A percentile compares a stretch with the other conserved stretches of the same genome.
Evolutionary conservation across 805 yeast species (phyloP).

Genomic region (Lachancea dasiensis): DNA sequence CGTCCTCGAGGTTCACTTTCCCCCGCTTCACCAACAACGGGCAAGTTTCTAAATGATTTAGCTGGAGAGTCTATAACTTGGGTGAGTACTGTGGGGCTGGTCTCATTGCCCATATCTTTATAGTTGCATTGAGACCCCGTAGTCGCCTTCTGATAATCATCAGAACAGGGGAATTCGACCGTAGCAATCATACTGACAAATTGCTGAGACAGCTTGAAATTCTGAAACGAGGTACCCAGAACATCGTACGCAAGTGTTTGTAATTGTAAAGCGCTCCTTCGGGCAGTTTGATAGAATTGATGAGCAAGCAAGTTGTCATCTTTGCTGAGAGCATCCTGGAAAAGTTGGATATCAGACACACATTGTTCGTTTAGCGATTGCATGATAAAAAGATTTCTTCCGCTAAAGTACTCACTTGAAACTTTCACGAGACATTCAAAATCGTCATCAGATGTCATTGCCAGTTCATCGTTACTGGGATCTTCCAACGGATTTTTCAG

Average conservation of each 20-base stretch:
- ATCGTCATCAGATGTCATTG: conserved; percentile 25
- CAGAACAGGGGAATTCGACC: conserved; percentile 32
- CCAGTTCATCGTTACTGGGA: conserved; percentile 29
- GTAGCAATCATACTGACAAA: conserved; percentile 50
- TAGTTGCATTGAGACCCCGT: conserved; percentile 19
- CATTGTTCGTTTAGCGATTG: conserved; percentile 16
- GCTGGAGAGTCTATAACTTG: conserved; percentile 6
- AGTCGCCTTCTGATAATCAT: conserved; percentile 15
- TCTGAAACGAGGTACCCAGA: conserved; percentile 47
- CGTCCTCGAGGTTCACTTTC: background rate
- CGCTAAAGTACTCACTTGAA: conserved; percentile 10
- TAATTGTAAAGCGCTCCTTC: conserved; percentile 51
- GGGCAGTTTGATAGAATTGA: conserved; percentile 35
- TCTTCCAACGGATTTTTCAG: conserved; percentile 66
- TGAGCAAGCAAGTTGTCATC: background rate
- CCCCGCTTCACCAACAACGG: too few relatives aligned
- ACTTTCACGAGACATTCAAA: conserved; percentile 19
- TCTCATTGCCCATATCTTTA: background rate
- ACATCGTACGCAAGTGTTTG: conserved; percentile 49
- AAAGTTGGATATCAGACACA: conserved; percentile 10
- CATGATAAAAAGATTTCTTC: conserved; percentile 2
- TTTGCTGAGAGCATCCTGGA: background rate
- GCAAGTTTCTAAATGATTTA: too few relatives aligned
- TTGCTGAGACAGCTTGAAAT: conserved; percentile 53
- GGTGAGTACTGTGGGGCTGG: conserved; percentile 28